Conservation (phyloP, 768 basidiomycete species). For the Baorangia bicolor region DNA sequence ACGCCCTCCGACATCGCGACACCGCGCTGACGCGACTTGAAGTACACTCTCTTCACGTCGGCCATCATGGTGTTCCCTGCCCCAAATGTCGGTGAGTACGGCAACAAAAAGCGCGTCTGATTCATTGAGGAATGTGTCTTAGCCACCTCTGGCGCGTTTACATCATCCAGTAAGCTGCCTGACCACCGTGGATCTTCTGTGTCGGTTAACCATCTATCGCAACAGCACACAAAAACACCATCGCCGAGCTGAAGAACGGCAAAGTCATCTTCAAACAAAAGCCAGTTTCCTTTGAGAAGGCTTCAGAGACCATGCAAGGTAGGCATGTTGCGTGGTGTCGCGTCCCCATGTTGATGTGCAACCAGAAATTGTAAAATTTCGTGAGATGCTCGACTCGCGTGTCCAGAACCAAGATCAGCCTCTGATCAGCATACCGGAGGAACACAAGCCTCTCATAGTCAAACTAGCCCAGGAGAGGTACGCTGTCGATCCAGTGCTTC, state of each 20-base stretch:
- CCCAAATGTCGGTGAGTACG: slow-evolving; percentile 17
- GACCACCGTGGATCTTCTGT: background rate
- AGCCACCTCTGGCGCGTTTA: slow-evolving; percentile 15
- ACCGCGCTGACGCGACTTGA: slow-evolving; percentile 16
- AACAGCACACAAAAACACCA: slow-evolving; percentile 39
- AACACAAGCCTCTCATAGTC: slow-evolving; percentile 72
- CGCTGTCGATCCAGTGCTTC: background rate
- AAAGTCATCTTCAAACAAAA: slow-evolving; percentile 79
- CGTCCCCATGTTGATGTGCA: background rate
- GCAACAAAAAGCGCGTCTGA: background rate
- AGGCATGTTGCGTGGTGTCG: slow-evolving; percentile 13
- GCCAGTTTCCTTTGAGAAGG: slow-evolving; percentile 67
- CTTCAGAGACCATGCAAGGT: slow-evolving; percentile 84
- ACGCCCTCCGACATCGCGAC: slow-evolving; percentile 25
- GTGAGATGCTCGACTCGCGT: slow-evolving; percentile 64
- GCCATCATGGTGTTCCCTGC: slow-evolving; percentile 22
- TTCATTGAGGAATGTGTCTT: background rate
- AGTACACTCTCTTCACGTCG: slow-evolving; percentile 9
- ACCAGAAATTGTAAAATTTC: slow-evolving; percentile 74
- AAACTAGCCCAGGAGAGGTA: slow-evolving; percentile 89
- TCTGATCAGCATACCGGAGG: slow-evolving; percentile 60
- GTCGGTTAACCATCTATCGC: slow-evolving; percentile 17
- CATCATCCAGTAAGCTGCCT: slow-evolving; percentile 17
- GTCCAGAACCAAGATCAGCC: slow-evolving; percentile 47
- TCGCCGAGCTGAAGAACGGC: slow-evolving; percentile 73